Percentiles rank a stretch among this genome's conserved stretches.
Evolutionary conservation across 2,329 filamentous ascomycete genomes (phyloP).

Genomic region (Phialemoniopsis sp.): DNA sequence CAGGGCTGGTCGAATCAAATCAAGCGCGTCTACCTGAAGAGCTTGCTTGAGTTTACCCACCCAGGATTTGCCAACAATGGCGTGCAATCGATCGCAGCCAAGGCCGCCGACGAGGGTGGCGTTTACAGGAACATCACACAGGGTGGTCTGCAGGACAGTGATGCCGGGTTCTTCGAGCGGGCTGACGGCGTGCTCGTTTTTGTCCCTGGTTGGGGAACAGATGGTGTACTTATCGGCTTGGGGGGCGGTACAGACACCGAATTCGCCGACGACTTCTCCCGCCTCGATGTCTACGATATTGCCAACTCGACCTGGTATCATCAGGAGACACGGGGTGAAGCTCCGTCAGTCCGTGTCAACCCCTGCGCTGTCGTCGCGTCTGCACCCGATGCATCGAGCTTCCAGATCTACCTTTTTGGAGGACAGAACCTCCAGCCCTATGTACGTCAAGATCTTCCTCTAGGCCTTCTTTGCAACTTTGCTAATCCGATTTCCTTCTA

Average conservation of each 20-base stretch:
- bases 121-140: constrained; percentile 71
- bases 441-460: constrained; percentile 23
- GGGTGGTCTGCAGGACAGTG: constrained; percentile 61
- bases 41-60: constrained; percentile 71
- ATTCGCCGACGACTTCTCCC: constrained; percentile 52
- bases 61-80: constrained; percentile 64
- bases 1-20: constrained; percentile 59
- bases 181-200: constrained; percentile 72
- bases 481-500: constrained; percentile 6
- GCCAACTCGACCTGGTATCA: constrained; percentile 69
- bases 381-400: constrained; percentile 67
- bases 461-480: background rate
- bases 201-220: constrained; percentile 68
- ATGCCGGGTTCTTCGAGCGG: constrained; percentile 62
- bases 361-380: constrained; percentile 67
- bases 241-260: constrained; percentile 54
- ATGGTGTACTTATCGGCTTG: constrained; percentile 68
- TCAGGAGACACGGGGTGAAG: constrained; percentile 62
- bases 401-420: constrained; percentile 76
- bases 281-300: constrained; percentile 72
- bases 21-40: constrained; percentile 66
- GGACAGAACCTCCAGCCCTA: constrained; percentile 68
- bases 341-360: constrained; percentile 64
- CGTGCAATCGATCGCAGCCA: constrained; percentile 43
- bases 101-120: constrained; percentile 54